A percentile compares a stretch with the other conserved stretches of the same genome.
Conservation (phyloP, 805 yeast genomes). For the Maudiozyma saulgeensis region DNA sequence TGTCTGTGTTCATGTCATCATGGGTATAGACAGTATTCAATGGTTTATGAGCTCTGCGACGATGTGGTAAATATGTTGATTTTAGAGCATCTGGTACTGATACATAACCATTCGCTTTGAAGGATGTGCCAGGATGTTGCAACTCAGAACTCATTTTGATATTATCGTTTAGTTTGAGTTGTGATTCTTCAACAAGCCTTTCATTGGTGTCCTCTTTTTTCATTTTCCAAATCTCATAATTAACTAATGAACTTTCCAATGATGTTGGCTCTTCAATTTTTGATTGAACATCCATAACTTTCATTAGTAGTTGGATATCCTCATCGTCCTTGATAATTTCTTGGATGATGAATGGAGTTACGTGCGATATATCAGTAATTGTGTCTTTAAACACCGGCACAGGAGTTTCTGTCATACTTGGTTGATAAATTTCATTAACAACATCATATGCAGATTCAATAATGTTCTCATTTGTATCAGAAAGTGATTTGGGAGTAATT, state of each 20-base stretch:
- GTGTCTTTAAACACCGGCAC: slow-evolving; percentile 45
- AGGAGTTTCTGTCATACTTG: slow-evolving; percentile 41
- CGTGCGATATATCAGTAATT: neutral
- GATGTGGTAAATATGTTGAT: slow-evolving; percentile 71
- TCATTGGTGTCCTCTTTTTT: slow-evolving; percentile 9
- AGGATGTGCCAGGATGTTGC: slow-evolving; percentile 46
- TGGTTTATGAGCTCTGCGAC: slow-evolving; percentile 59
- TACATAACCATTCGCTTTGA: slow-evolving; percentile 62
- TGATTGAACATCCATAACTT: slow-evolving; percentile 27
- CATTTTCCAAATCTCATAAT: slow-evolving; percentile 21
- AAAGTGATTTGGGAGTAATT: slow-evolving; percentile 22
- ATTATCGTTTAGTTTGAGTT: slow-evolving; percentile 20
- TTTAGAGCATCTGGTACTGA: slow-evolving; percentile 69
- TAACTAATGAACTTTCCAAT: neutral
- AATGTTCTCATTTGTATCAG: neutral
- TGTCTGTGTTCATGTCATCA: slow-evolving; percentile 32
- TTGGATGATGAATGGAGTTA: slow-evolving; percentile 40
- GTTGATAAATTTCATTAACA: slow-evolving; percentile 34
- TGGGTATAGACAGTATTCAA: slow-evolving; percentile 59
- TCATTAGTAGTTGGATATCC: slow-evolving; percentile 48
- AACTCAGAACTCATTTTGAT: slow-evolving; percentile 21
- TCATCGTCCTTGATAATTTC: slow-evolving; percentile 60
- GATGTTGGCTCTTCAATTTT: neutral
- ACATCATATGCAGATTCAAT: neutral
- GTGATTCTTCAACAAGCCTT: slow-evolving; percentile 8